Percentiles rank a stretch among this genome's conserved stretches.
Evolutionary conservation across 192 early-diverging fungal genomes (phyloP).

Genomic region (Cladochytrium replicatum): DNA sequence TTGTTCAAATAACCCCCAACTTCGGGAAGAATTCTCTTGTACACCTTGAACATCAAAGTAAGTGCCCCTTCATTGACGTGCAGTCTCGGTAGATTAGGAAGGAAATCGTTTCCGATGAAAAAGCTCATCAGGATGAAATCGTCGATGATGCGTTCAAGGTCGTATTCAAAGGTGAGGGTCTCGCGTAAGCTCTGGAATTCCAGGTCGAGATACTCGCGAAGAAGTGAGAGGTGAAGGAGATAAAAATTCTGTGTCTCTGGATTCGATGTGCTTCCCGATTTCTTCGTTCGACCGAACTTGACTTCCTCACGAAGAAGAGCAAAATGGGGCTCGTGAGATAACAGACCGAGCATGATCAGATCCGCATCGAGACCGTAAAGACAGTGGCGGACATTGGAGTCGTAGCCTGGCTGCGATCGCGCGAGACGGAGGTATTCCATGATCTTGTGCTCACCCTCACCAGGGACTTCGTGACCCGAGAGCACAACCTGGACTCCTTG

Average conservation of each 20-base stretch:
- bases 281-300: conserved; percentile 63
- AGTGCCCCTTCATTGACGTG: conserved; percentile 94
- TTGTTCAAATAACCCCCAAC: conserved; percentile 79
- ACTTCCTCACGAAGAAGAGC: conserved; percentile 92
- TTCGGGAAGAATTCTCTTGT: conserved; percentile 70
- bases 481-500: conserved; percentile 74
- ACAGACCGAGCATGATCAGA: conserved; percentile 93
- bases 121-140: conserved; percentile 96
- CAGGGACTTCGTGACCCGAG: conserved; percentile 90
- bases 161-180: conserved; percentile 62
- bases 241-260: conserved; percentile 51
- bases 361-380: conserved; percentile 69
- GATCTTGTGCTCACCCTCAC: conserved; percentile 99
- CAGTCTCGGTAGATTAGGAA: conserved; percentile 87
- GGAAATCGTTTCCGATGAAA: conserved; percentile 98
- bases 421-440: conserved; percentile 91
- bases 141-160: conserved; percentile 87
- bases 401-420: conserved; percentile 64
- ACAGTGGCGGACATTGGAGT: conserved; percentile 90
- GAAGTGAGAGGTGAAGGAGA: conserved; percentile 61
- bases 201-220: conserved; percentile 82
- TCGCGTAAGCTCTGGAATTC: conserved; percentile 58
- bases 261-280: conserved; percentile 50
- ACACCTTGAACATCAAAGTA: conserved; percentile 75
- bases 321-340: conserved; percentile 96